Evolutionary conservation across 2,329 filamentous ascomycete genomes (phyloP), one percentile per base, ranked within the genome.

Genomic region (Trichoderma harzianum): DNA sequence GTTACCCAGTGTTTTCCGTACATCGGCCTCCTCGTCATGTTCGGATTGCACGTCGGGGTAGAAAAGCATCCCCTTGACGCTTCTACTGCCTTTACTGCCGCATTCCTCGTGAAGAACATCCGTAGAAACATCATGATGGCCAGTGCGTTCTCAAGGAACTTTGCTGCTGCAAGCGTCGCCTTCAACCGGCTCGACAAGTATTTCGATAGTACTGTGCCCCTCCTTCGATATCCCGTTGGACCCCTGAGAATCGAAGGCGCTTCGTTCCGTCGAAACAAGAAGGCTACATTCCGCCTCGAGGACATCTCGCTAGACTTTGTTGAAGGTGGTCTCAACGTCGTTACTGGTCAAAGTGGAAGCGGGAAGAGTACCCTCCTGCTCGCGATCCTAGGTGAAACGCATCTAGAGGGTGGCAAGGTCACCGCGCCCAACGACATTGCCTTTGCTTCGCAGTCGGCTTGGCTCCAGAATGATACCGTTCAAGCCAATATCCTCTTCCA

Each of bases 401-500:
- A 87, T 62, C 77, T 86, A 30, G 85, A 87, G 68, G 74, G 74
- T 3, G 87, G 87, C 18, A 77, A 78, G 18, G 82, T 88, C 21
- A 85, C 84, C 4, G 82, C 84, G 7, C 86, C 86, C 1, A 79
- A 80, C 24, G 87, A 88, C 70, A 81, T 89, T 32, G 87, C 86
- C 0, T 90, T 86, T 77, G 86, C 87, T 7, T 87, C 87, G 2
- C 88, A 89, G 72, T 86, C 85, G 2, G 80, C 87, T 0, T 89
- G 87, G 87, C 79, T 89, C 5, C 87, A 88, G 75, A 89, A 88
- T 69, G 86, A 86, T 36, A 87, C 86, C 0, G 83, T 89, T 55
- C 83, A 83, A 57, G 83, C 86, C 57, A 89, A 89, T 66, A 85
- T 89, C 57, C 76, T 88, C 2, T 89, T 89, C 73, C 85, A 86